Conservation (phyloP, 2,329 filamentous ascomycete species). For the Mycogone perniciosa region DNA sequence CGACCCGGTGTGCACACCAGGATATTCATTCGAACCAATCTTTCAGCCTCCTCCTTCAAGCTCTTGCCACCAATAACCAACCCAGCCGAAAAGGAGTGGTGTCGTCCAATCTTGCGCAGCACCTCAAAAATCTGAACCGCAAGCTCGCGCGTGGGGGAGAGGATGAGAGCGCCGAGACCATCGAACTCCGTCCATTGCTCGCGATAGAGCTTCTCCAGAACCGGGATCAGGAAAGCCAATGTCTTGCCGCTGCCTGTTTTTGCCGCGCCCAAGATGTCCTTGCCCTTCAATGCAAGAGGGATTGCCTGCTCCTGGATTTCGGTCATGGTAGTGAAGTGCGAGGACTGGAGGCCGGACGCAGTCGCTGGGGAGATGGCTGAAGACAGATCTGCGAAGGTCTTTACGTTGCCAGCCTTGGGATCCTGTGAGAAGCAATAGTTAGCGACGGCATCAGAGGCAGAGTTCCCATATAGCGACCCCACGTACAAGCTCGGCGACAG, state of each 20-base stretch:
- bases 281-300: conserved; percentile 75
- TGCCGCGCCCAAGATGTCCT: conserved; percentile 86
- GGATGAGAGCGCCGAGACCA: conserved; percentile 84
- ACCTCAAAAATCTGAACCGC: conserved; percentile 97
- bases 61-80: conserved; percentile 91
- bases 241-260: conserved; percentile 97
- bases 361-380: conserved; percentile 67
- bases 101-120: conserved; percentile 77
- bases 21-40: conserved; percentile 90
- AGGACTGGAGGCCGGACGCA: conserved; percentile 68
- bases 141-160: conserved; percentile 89
- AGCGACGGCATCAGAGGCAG: not conserved
- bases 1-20: conserved; percentile 90
- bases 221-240: conserved; percentile 82
- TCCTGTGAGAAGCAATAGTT: conserved; percentile 40
- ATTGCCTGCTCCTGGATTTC: conserved; percentile 91
- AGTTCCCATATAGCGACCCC: not conserved
- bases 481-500: conserved; percentile 29
- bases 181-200: conserved; percentile 85
- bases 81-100: conserved; percentile 87
- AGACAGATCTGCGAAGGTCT: conserved; percentile 76
- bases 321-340: conserved; percentile 84
- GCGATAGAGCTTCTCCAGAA: conserved; percentile 87
- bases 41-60: conserved; percentile 77
- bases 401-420: conserved; percentile 50